Base-by-base conservation (phyloP, 805 yeast species). In the Wickerhamiella slavikovae region DNA sequence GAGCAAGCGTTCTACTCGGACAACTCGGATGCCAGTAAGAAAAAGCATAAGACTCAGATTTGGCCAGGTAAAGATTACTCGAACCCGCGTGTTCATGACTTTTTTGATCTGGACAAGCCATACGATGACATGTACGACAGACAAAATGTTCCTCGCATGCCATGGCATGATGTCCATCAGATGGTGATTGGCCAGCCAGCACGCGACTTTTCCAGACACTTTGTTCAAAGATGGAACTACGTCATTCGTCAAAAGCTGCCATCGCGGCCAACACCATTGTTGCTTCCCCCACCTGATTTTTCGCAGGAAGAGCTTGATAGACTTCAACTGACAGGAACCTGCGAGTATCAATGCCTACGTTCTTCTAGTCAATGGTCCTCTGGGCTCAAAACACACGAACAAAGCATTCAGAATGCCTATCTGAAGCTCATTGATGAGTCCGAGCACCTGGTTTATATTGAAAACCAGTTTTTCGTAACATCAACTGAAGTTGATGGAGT, bases 141-240 rank as follows among this genome's bases (percentile, higher is more conserved):
- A 35, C 58, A 64, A 11, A 50, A 50, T 13, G 63, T 67, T 14
- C 96, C 98, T 2, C 66, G 99, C 42, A 89, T 89, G 99, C 98
- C 98, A 7, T 89, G 98, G 99, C 99, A 89, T 51, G 99, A 89
- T 61, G 79, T 89, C 22, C 96, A 89, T 41, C 89, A 83, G 92
- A 70, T 82, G 55, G 71, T 91, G 1, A 68, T 83, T 2, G 99
- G 99, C 10, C 91, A 83, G 44, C 70, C 83, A 3, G 98, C 96
- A 0, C 64, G 95, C 35, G 99, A 89, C 49, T 52, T 85, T 30
- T 66, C 92, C 0, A 66, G 98, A 33, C 96, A 89, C 50, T 89
- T 91, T 52, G 91, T 82, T 10, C 98, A 89, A 55, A 66, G 99
- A 43, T 89, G 98, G 98, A 89, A 89, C 48, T 89, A 79, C 46